Base-by-base conservation (phyloP, 768 basidiomycete genomes). In the Xerocomellus amylosporus region DNA sequence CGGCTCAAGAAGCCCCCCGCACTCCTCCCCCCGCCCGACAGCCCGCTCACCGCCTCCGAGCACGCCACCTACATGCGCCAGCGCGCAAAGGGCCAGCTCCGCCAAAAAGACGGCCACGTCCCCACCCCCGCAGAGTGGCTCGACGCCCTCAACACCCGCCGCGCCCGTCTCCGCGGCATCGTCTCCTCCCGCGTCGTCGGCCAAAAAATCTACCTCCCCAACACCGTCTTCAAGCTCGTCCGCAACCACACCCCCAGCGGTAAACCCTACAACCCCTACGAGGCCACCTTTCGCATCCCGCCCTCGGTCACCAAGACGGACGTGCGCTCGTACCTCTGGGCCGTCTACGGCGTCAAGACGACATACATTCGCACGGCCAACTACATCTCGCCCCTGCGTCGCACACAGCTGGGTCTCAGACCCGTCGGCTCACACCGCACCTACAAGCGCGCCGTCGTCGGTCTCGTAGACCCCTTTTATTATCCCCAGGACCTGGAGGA, bases 321-420 rank as follows among this genome's bases (percentile, higher is more conserved):
- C 73, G 75, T 98, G 36, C 86, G 93, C 38, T 87, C 88, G 0
- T 93, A 96, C 68, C 82, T 98, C 44, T 73, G 74, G 48, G 80
- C 92, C 33, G 81, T 87, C n/a, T 98, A 98, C 62, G 90, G 90
- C 56, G 85, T 98, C 43, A 76, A 86, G 64, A 88, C 89, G 55
- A 96, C 93, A 8, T 97, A 95, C 70, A 92, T 98, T 58, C 91
- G 94, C 48, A 98, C 94, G n/a, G 90, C 91, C 77, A 91, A 90
- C 75, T 92, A 93, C 63, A 74, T 86, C 55, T 80, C 87, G 1
- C 82, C 86, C 41, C 63, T 80, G 19, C 65, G 66, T 10, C 72
- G 77, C 38, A 59, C 55, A 0, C 58, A 47, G 28, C 24, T 60
- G 28, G 61, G 70, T 45, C 70, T 68, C 40, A 60, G 71, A 13